phyloP scores from a whole-genome alignment of 257 asterid species.

The Mitragyna speciosa region DNA sequence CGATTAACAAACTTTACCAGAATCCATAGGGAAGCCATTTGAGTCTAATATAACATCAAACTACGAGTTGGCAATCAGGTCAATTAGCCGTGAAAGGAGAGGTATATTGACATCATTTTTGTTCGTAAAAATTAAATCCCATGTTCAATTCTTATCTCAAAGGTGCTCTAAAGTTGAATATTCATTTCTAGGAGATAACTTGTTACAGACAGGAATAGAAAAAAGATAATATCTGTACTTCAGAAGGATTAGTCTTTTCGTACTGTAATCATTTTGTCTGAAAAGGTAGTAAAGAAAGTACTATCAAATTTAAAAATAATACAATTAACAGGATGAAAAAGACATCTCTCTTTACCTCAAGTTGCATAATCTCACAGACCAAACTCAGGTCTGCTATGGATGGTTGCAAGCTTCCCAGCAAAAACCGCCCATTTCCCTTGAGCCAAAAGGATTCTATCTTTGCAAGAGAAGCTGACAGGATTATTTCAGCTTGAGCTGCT shows the following conservation, averaged over 20 bases:
- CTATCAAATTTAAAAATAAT: neutral
- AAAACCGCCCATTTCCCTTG: conserved; percentile 60
- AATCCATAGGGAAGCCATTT: neutral
- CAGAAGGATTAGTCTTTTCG: neutral
- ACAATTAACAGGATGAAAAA: neutral
- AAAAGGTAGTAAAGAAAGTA: too few species aligned
- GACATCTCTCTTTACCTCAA: conserved; percentile 53
- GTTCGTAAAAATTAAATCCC: neutral
- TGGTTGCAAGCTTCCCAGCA: conserved; percentile 75
- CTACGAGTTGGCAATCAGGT: neutral
- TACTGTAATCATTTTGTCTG: neutral
- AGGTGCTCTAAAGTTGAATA: neutral
- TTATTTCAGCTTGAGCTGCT: conserved; percentile 67
- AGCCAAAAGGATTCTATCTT: conserved; percentile 78
- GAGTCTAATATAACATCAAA: neutral
- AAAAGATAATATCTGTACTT: too few species aligned
- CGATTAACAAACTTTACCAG: neutral
- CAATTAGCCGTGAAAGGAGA: neutral
- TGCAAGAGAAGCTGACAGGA: conserved; percentile 61
- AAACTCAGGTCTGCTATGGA: conserved; percentile 90
- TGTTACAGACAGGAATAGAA: neutral
- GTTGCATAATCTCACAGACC: conserved; percentile 89
- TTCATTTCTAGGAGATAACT: neutral
- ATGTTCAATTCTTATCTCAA: neutral
- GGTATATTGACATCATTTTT: too few species aligned